Conservation (phyloP, 768 basidiomycete genomes). For the Pleurotus ostreatus region DNA sequence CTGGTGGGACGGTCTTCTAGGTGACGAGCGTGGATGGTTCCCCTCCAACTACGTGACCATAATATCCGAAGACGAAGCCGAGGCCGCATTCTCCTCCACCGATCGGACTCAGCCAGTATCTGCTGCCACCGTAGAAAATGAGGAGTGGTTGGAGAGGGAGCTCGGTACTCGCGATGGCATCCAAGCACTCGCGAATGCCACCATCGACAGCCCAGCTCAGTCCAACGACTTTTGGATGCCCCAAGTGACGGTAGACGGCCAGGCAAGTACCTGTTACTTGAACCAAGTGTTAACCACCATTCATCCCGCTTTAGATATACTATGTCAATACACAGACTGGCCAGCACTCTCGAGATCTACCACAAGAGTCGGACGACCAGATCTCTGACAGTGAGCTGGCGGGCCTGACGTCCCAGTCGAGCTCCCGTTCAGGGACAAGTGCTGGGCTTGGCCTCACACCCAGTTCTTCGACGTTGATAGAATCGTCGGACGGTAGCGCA, state of each 20-base stretch:
- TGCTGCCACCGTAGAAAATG: constrained; percentile 47
- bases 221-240: constrained; percentile 91
- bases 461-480: constrained; percentile 27
- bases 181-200: constrained; percentile 24
- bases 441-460: constrained; percentile 46
- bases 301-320: constrained; percentile 63
- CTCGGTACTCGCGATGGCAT: constrained; percentile 29
- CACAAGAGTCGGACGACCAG: constrained; percentile 66
- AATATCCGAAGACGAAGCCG: constrained; percentile 80
- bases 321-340: constrained; percentile 92
- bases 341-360: constrained; percentile 80
- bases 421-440: constrained; percentile 51
- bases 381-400: constrained; percentile 60
- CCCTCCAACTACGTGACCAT: constrained; percentile 90
- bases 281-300: neutral
- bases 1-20: constrained; percentile 97
- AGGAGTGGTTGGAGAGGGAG: constrained; percentile 58
- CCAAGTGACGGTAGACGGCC: constrained; percentile 74
- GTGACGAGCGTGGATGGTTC: constrained; percentile 93
- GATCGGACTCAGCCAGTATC: constrained; percentile 45
- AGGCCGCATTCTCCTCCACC: constrained; percentile 42
- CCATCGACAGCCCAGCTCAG: constrained; percentile 31
- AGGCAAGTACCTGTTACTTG: constrained; percentile 46
- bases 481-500: constrained; percentile 24
- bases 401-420: constrained; percentile 52